Evolutionary conservation across 805 yeast genomes (phyloP).

Genomic region (Saccharomycopsis oosterbeekiorum): DNA sequence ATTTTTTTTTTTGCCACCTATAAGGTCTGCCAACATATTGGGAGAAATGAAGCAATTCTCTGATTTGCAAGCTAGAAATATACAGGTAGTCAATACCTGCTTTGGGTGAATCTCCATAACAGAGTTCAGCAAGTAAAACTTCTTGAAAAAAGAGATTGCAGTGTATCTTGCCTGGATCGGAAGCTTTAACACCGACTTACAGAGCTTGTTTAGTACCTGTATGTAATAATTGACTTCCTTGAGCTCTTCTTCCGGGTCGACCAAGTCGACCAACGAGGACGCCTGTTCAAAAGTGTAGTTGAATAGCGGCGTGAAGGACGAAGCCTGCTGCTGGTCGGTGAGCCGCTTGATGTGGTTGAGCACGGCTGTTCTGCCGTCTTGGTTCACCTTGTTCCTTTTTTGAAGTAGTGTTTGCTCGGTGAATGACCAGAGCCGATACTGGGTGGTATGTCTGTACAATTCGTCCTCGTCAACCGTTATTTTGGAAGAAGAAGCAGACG

Average conservation of each 20-base stretch:
- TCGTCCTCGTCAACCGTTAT: constrained; percentile 49
- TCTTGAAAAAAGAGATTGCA: constrained; percentile 70
- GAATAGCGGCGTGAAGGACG: neutral
- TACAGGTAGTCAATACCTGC: constrained; percentile 65
- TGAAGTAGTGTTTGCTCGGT: constrained; percentile 46
- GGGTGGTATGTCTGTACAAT: constrained; percentile 77
- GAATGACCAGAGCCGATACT: constrained; percentile 80
- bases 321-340: constrained; percentile 17
- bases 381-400: constrained; percentile 41
- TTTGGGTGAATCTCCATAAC: constrained; percentile 88
- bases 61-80: constrained; percentile 85
- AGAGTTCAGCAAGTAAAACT: constrained; percentile 70
- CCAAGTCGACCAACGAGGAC: constrained; percentile 29
- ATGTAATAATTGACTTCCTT: constrained; percentile 62
- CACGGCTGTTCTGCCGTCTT: constrained; percentile 35
- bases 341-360: constrained; percentile 27
- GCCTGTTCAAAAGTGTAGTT: constrained; percentile 21
- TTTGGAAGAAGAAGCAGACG: neutral
- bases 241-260: constrained; percentile 62
- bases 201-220: constrained; percentile 58
- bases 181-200: constrained; percentile 56
- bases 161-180: constrained; percentile 83
- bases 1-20: constrained; percentile 33
- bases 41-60: constrained; percentile 87
- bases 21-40: constrained; percentile 53